phyloP scores from a whole-genome alignment of 2,329 filamentous ascomycete genomes.

The Fusarium pininemorale region DNA sequence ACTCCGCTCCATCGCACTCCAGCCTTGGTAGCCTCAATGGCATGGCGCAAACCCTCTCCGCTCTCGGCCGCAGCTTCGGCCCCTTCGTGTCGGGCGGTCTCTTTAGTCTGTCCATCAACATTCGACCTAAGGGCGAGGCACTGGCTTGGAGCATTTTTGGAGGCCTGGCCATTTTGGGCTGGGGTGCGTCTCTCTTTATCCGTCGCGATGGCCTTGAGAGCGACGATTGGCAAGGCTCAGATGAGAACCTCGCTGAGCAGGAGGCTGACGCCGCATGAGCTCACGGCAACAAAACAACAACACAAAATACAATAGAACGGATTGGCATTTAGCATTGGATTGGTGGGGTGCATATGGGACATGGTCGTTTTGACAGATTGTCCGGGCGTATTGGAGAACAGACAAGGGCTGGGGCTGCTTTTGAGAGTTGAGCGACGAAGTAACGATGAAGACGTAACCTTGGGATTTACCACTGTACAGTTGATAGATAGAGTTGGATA shows the following conservation, averaged over 20 bases:
- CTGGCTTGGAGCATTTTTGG: constrained; percentile 90
- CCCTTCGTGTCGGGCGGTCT: constrained; percentile 89
- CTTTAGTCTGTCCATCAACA: constrained; percentile 79
- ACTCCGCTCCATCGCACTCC: constrained; percentile 85
- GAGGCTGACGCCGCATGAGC: constrained; percentile 13
- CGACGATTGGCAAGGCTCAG: constrained; percentile 58
- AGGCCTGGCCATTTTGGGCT: constrained; percentile 82
- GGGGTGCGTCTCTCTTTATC: constrained; percentile 81
- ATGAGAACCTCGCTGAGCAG: constrained; percentile 22
- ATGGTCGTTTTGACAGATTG: not conserved
- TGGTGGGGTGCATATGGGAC: not conserved
- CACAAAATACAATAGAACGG: constrained; percentile 5
- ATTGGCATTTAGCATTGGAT: not conserved
- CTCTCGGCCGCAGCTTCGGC: constrained; percentile 86
- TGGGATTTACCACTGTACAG: not conserved
- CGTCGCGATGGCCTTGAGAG: constrained; percentile 69
- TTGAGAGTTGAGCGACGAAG: constrained; percentile 6
- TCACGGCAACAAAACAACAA: too few species aligned
- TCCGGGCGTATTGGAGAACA: constrained; percentile 5
- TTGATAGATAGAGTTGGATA: not conserved
- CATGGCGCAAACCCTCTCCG: constrained; percentile 91
- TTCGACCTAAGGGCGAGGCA: constrained; percentile 83
- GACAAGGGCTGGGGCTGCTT: not conserved
- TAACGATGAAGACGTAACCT: not conserved
- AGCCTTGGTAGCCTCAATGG: constrained; percentile 92